Percentiles rank a stretch among this genome's conserved stretches.
These are phyloP conservation scores for Coemansia pectinata DNA, from an alignment of 192 early-diverging fungal genomes.

Conservation along the genomic window DNA sequence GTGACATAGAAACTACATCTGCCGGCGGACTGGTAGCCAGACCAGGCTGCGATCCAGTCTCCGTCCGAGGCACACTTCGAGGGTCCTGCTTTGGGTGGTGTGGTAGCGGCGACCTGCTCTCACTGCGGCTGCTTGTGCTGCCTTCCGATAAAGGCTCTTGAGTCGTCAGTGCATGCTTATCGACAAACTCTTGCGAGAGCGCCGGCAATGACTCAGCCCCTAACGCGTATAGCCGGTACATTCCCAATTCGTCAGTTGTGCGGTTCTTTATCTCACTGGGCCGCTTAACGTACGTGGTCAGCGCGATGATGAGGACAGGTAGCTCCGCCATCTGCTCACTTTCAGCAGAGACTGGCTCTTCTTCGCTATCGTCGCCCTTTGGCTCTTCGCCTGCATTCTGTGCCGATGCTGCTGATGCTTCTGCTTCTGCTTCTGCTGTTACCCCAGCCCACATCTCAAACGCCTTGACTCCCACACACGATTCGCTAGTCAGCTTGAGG, in stretches of 20 bases:
- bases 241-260: constrained; percentile 21
- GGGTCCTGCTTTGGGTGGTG: not conserved
- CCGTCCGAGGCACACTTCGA: not conserved
- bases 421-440: not conserved
- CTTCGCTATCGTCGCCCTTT: not conserved
- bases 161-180: constrained; percentile 16
- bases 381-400: not conserved
- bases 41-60: not conserved
- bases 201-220: constrained; percentile 41
- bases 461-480: constrained; percentile 52
- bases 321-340: constrained; percentile 11
- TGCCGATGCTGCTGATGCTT: not conserved
- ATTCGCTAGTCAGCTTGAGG: constrained; percentile 36
- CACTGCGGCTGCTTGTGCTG: not conserved
- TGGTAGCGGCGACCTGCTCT: not conserved
- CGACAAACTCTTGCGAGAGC: constrained; percentile 33
- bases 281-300: constrained; percentile 51
- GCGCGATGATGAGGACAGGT: constrained; percentile 32
- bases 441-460: constrained; percentile 31
- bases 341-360: not conserved
- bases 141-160: not conserved
- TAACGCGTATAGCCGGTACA: constrained; percentile 44
- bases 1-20: not conserved
- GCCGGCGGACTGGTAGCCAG: not conserved
- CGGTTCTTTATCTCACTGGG: constrained; percentile 15